Conservation (phyloP, 1,284 basidiomycete species). For the Tilletia setariae region DNA sequence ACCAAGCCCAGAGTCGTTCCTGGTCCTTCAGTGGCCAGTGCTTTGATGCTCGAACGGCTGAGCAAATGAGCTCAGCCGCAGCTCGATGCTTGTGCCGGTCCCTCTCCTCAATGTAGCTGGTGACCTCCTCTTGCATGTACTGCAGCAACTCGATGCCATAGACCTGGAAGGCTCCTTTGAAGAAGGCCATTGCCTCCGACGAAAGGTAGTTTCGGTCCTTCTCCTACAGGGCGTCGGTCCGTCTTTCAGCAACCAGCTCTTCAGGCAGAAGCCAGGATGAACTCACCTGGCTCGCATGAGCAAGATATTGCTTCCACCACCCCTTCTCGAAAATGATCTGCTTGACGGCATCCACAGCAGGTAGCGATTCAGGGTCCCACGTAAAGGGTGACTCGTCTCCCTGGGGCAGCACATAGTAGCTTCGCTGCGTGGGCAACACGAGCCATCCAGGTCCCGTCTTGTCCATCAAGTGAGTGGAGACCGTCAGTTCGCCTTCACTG, state of each 20-base stretch:
- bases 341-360: constrained; percentile 65
- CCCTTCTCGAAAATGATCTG: constrained; percentile 59
- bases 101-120: constrained; percentile 63
- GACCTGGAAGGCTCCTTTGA: constrained; percentile 62
- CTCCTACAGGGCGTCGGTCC: constrained; percentile 33
- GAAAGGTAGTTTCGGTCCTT: constrained; percentile 48
- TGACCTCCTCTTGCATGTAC: constrained; percentile 63
- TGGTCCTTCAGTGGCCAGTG: constrained; percentile 74
- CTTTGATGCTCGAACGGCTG: constrained; percentile 72
- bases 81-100: constrained; percentile 91
- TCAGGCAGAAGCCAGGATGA: neutral
- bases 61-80: constrained; percentile 78
- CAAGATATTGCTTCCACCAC: constrained; percentile 63
- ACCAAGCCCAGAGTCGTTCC: constrained; percentile 75
- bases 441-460: constrained; percentile 81
- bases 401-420: constrained; percentile 64
- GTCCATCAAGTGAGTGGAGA: constrained; percentile 64
- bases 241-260: neutral
- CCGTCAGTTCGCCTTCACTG: constrained; percentile 47
- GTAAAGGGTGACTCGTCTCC: constrained; percentile 61
- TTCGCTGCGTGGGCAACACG: constrained; percentile 71
- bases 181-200: constrained; percentile 56
- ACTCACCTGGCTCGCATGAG: constrained; percentile 28
- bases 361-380: constrained; percentile 68
- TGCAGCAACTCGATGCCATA: constrained; percentile 62